A percentile compares a stretch with the other conserved stretches of the same genome.
These are phyloP conservation scores for Chrysanthemum makinoi DNA, from an alignment of 129 eudicot genomes.

Conservation along the genomic window DNA sequence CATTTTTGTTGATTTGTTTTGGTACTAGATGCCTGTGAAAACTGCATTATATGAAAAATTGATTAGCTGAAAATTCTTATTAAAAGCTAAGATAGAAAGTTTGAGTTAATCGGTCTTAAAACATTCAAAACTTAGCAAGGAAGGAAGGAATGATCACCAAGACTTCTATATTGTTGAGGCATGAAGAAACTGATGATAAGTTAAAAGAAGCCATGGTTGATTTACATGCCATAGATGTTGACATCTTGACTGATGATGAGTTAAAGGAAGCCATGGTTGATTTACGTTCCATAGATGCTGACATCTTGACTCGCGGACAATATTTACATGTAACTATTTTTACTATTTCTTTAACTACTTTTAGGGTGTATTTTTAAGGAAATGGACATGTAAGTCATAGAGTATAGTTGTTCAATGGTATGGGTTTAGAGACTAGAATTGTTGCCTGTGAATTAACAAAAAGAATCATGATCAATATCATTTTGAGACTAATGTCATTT, in stretches of 20 bases:
- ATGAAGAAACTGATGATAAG: constrained; percentile 61
- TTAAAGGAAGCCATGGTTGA: constrained; percentile 90
- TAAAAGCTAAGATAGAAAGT: too few species aligned
- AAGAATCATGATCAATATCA: too few species aligned
- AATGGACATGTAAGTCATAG: too few species aligned
- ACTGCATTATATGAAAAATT: too few species aligned
- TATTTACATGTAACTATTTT: constrained; percentile 67
- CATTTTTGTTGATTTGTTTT: neutral
- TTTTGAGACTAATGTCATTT: too few species aligned
- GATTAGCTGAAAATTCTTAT: too few species aligned
- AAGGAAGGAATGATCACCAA: constrained; percentile 80
- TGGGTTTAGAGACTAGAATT: too few species aligned
- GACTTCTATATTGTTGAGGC: constrained; percentile 94
- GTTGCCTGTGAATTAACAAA: too few species aligned
- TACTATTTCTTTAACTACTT: neutral
- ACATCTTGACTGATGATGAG: constrained; percentile 45
- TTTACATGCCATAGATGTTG: too few species aligned
- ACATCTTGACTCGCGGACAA: constrained; percentile 91
- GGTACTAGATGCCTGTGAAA: too few species aligned
- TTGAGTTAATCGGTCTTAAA: constrained; percentile 74
- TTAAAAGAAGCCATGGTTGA: too few species aligned
- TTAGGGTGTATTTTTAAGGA: neutral
- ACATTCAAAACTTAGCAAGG: constrained; percentile 73
- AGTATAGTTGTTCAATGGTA: too few species aligned
- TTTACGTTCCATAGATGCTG: constrained; percentile 85